Evolutionary conservation across 2,329 filamentous ascomycete genomes (phyloP), one percentile per base, ranked within the genome.

Genomic region (Penicillium glabrum): DNA sequence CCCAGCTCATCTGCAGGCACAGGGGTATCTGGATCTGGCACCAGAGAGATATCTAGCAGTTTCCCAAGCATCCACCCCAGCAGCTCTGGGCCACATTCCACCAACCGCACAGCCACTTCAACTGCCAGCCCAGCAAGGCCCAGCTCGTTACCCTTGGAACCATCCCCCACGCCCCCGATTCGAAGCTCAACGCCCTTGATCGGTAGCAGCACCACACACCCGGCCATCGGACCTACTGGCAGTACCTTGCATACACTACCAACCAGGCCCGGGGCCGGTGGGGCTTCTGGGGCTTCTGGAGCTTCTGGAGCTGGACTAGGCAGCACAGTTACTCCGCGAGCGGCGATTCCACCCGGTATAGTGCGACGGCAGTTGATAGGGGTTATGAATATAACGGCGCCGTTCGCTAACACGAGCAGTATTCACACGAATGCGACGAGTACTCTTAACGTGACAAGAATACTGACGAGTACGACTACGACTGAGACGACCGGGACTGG

Each of bases 391-490:
- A 47, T 54, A 39, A 61, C 58, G 16, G 53, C 58, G 49, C 46
- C 53, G 21, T 60, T 62, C 43, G 56, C 60, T 55, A 62, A 62
- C 56, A 55, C 56, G 53, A 62, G 53, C 35, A 58, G 60, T 52
- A 46, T 43, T 46, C 33, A 54, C 51, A 23, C 49, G 46, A 61
- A 62, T 59, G 52, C 57, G 58, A 60, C 58, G 56, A 57, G 51
- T 54, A 29, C 57, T 52, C 29, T 57, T 48, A 59, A 61, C 49
- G 27, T 55, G 39, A 59, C 57, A 41, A 48, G 53, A 9, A 24
- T 43, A 21, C 16, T 29, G 16, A 54, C 53, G 27, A 39, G 39
- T 23, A 1, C 35, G 10, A 33, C 49, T n/a, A 54, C 52, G 2
- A 39, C 27, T 26, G 50, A 53, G 10, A 10, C 50, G 41, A 24